phyloP scores from a whole-genome alignment of 345 rosid species.

The Atalantia buxifolia region DNA sequence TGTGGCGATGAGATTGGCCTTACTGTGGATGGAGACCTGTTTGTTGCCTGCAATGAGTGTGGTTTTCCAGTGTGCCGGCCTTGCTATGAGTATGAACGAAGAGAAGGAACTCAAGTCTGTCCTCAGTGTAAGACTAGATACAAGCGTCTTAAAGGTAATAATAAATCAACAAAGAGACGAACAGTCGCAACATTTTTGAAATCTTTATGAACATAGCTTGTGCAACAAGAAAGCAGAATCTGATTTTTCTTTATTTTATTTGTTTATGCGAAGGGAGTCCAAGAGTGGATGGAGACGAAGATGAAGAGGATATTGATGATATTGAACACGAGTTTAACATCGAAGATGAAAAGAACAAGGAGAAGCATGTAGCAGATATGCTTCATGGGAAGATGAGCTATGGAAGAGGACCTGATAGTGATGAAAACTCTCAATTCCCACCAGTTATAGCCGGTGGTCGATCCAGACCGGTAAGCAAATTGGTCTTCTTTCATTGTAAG shows the following conservation, averaged over 20 bases:
- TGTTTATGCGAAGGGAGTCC: slow-evolving; percentile 59
- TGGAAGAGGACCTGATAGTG: slow-evolving; percentile 93
- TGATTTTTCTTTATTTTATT: background rate
- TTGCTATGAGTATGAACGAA: slow-evolving; percentile 92
- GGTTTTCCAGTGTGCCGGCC: slow-evolving; percentile 95
- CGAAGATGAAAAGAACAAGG: slow-evolving; percentile 69
- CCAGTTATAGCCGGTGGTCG: slow-evolving; percentile 59
- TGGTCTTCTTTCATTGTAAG: background rate
- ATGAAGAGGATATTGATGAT: slow-evolving; percentile 92
- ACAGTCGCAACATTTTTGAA: background rate
- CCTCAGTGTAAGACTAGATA: slow-evolving; percentile 96
- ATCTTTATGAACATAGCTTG: background rate
- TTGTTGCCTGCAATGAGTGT: slow-evolving; percentile 97
- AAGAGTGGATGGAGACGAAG: slow-evolving; percentile 93
- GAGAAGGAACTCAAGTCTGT: slow-evolving; percentile 89
- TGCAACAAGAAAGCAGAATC: background rate
- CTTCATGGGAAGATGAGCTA: slow-evolving; percentile 95
- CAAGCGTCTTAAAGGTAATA: slow-evolving; percentile 87
- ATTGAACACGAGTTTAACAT: slow-evolving; percentile 91
- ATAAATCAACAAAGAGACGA: background rate
- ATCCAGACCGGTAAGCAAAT: slow-evolving; percentile 62
- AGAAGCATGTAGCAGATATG: slow-evolving; percentile 71
- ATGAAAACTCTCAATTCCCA: slow-evolving; percentile 69
- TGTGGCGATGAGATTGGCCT: slow-evolving; percentile 84
- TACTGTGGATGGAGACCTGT: slow-evolving; percentile 87